Conservation (phyloP, 2,329 filamentous ascomycete species). For the Aulographum hederae region DNA sequence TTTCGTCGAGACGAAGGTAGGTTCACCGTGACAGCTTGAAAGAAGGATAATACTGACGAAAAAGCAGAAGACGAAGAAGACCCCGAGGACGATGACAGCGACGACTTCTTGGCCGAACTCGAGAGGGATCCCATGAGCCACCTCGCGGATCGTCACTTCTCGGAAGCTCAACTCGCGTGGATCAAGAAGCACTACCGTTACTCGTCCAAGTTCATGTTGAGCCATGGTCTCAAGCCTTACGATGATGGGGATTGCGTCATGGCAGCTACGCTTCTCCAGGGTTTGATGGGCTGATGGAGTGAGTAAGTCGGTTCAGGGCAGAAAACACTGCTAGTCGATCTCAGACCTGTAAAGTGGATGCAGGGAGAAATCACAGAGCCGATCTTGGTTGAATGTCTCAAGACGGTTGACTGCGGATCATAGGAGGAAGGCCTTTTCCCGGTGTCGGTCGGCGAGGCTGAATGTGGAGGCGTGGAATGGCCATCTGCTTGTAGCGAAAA, state of each 20-base stretch:
- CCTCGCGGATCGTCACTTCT: constrained; percentile 9
- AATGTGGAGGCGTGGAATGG: too few relatives aligned
- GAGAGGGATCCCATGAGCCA: constrained; percentile 7
- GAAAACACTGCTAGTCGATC: too few relatives aligned
- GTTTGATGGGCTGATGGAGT: too few relatives aligned
- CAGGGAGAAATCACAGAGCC: too few relatives aligned
- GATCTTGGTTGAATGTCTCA: too few relatives aligned
- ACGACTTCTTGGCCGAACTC: constrained; percentile 4
- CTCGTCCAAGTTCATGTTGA: constrained; percentile 1
- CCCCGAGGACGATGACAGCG: constrained; percentile 6
- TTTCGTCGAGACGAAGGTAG: neutral
- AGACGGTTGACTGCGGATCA: too few relatives aligned
- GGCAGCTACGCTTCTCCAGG: too few relatives aligned
- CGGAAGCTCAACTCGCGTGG: constrained; percentile 6
- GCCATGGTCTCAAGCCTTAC: constrained; percentile 6
- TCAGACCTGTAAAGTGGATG: too few relatives aligned
- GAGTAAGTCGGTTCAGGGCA: too few relatives aligned
- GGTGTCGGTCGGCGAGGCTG: too few relatives aligned
- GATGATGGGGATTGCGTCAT: constrained; percentile 7
- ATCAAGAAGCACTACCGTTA: constrained; percentile 5
- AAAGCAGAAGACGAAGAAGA: constrained; percentile 10
- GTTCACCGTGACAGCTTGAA: neutral
- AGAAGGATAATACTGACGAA: constrained; percentile 2
- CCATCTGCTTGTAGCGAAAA: too few relatives aligned
- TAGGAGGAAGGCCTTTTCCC: too few relatives aligned